Evolutionary conservation across 768 basidiomycete genomes (phyloP).

Genomic region (Russula dissimulans): DNA sequence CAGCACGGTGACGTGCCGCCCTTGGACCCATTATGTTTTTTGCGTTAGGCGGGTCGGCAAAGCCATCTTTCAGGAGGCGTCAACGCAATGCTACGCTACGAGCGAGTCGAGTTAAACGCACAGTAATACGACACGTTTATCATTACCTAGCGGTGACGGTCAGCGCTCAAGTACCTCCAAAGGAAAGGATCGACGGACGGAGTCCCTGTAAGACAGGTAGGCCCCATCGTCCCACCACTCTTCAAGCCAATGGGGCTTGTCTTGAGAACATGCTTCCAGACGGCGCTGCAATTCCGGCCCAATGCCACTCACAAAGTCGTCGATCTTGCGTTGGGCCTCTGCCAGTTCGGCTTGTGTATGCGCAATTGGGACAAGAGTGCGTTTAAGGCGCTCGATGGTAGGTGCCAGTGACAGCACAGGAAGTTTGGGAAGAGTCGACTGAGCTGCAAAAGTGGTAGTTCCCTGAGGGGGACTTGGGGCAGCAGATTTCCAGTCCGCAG

Average conservation of each 20-base stretch:
- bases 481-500: conserved; percentile 58
- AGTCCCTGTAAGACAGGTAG: conserved; percentile 81
- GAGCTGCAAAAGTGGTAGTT: conserved; percentile 56
- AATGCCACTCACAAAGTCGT: conserved; percentile 44
- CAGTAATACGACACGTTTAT: conserved; percentile 95
- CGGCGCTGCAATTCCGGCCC: conserved; percentile 51
- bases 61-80: conserved; percentile 49
- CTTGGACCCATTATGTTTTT: conserved; percentile 29
- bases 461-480: conserved; percentile 47
- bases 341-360: conserved; percentile 50
- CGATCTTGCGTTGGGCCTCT: conserved; percentile 50
- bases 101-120: conserved; percentile 22
- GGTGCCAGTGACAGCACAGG: conserved; percentile 63
- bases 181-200: conserved; percentile 38
- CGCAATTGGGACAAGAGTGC: conserved; percentile 65
- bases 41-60: conserved; percentile 50
- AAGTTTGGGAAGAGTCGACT: conserved; percentile 54
- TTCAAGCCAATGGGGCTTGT: conserved; percentile 73
- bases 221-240: conserved; percentile 89
- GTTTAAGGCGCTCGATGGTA: conserved; percentile 62
- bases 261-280: conserved; percentile 45
- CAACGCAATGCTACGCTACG: background rate
- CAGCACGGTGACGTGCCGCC: conserved; percentile 51
- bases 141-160: conserved; percentile 44
- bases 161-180: background rate